These are phyloP conservation scores for Ophiostoma sp. DNA, from an alignment of 2,329 filamentous ascomycete species.

Conservation along the genomic window DNA sequence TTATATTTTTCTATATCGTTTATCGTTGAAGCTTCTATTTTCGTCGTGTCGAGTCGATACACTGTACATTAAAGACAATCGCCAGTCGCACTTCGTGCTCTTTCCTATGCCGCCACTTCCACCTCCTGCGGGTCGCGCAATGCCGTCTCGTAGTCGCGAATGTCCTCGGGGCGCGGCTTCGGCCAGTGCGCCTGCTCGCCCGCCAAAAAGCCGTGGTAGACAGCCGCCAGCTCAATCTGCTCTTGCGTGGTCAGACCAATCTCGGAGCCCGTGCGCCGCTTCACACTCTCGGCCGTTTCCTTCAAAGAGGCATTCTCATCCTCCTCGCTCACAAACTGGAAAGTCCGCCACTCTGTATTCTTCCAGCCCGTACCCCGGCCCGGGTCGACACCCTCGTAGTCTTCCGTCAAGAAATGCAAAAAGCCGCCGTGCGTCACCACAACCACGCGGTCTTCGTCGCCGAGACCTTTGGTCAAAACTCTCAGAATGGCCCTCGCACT, in stretches of 20 bases:
- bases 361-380: constrained; percentile 63
- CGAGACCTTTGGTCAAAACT: constrained; percentile 42
- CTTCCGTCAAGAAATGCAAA: constrained; percentile 80
- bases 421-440: constrained; percentile 26
- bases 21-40: not conserved
- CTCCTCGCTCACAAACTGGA: constrained; percentile 57
- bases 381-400: constrained; percentile 65
- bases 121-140: not conserved
- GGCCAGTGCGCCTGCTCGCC: constrained; percentile 32
- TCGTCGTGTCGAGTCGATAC: not conserved
- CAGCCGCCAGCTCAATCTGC: constrained; percentile 46
- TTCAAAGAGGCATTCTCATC: constrained; percentile 49
- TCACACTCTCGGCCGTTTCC: constrained; percentile 53
- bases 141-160: constrained; percentile 24
- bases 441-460: constrained; percentile 58
- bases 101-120: not conserved
- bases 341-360: constrained; percentile 73
- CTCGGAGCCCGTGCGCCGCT: constrained; percentile 44
- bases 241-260: constrained; percentile 48
- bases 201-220: constrained; percentile 40
- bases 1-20: not conserved
- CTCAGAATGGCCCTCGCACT: constrained; percentile 61
- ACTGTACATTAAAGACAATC: not conserved
- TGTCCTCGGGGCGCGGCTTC: constrained; percentile 15
- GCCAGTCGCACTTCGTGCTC: not conserved